These are phyloP conservation scores for Ampelocalamus luodianensis DNA, from an alignment of 176 grass and related monocot genomes.

Conservation along the genomic window DNA sequence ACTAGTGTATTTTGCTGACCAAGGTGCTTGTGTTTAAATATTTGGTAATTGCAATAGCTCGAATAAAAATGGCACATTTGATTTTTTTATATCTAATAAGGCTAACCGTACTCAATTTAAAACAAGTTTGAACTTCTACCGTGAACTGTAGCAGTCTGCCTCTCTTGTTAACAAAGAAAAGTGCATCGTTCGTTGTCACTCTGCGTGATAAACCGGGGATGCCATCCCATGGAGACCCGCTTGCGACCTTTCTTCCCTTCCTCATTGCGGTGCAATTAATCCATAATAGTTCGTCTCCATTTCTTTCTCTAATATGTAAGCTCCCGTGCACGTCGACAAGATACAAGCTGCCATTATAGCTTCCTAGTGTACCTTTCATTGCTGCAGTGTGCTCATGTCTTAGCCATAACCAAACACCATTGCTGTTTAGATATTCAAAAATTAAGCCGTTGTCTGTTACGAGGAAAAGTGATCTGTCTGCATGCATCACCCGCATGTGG, in stretches of 20 bases:
- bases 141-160: slow-evolving; percentile 83
- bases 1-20: neutral
- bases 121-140: slow-evolving; percentile 54
- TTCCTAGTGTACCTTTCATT: slow-evolving; percentile 78
- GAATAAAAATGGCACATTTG: neutral
- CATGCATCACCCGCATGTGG: slow-evolving; percentile 76
- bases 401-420: slow-evolving; percentile 90
- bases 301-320: slow-evolving; percentile 93
- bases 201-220: slow-evolving; percentile 57
- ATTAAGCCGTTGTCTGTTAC: slow-evolving; percentile 73
- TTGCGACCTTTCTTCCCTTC: slow-evolving; percentile 72
- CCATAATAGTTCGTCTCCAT: slow-evolving; percentile 74
- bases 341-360: slow-evolving; percentile 93
- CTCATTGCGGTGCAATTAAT: slow-evolving; percentile 94
- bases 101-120: slow-evolving; percentile 27
- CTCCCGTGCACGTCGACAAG: slow-evolving; percentile 75
- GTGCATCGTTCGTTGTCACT: slow-evolving; percentile 66
- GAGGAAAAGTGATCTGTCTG: slow-evolving; percentile 81
- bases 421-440: slow-evolving; percentile 82
- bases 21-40: slow-evolving; percentile 20
- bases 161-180: slow-evolving; percentile 93
- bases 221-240: slow-evolving; percentile 91
- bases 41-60: neutral
- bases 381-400: slow-evolving; percentile 75
- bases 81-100: slow-evolving; percentile 26